phyloP scores from a whole-genome alignment of 441 rosid genomes.

The Mallotus japonicus region DNA sequence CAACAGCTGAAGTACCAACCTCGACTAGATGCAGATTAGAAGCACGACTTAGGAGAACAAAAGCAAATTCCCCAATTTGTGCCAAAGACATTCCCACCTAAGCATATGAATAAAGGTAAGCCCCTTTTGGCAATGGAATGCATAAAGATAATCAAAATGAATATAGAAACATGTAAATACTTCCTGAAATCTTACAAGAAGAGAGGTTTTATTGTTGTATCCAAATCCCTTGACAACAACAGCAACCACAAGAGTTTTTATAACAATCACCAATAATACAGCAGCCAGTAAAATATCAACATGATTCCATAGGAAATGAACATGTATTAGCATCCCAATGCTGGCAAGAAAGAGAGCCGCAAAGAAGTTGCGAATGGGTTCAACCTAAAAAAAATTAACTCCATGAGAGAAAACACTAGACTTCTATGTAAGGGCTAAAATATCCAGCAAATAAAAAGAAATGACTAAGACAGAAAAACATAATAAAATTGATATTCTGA shows the following conservation, averaged over 20 bases:
- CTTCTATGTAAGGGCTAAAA: not conserved
- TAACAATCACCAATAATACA: slow-evolving; percentile 78
- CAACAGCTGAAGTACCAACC: slow-evolving; percentile 42
- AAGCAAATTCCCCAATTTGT: slow-evolving; percentile 96
- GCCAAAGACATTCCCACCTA: slow-evolving; percentile 98
- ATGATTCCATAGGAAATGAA: slow-evolving; percentile 94
- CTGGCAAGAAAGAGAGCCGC: slow-evolving; percentile 98
- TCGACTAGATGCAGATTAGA: slow-evolving; percentile 92
- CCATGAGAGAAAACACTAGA: slow-evolving; percentile 14
- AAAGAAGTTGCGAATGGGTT: slow-evolving; percentile 96
- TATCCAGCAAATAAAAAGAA: not conserved
- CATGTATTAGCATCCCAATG: slow-evolving; percentile 94
- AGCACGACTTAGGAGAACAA: slow-evolving; percentile 95
- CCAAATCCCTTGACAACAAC: slow-evolving; percentile 88
- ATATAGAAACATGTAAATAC: slow-evolving; percentile 4
- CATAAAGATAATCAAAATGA: slow-evolving; percentile 5
- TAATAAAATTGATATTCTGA: not conserved
- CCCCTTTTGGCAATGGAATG: slow-evolving; percentile 12
- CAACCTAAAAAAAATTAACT: slow-evolving; percentile 54
- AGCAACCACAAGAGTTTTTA: slow-evolving; percentile 79
- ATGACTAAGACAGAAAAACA: not conserved
- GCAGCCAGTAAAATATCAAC: slow-evolving; percentile 93
- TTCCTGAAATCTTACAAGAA: slow-evolving; percentile 63
- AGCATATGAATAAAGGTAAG: slow-evolving; percentile 30
- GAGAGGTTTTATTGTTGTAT: slow-evolving; percentile 88